These are phyloP conservation scores for Mycena metata DNA, from an alignment of 768 basidiomycete genomes.

Conservation along the genomic window DNA sequence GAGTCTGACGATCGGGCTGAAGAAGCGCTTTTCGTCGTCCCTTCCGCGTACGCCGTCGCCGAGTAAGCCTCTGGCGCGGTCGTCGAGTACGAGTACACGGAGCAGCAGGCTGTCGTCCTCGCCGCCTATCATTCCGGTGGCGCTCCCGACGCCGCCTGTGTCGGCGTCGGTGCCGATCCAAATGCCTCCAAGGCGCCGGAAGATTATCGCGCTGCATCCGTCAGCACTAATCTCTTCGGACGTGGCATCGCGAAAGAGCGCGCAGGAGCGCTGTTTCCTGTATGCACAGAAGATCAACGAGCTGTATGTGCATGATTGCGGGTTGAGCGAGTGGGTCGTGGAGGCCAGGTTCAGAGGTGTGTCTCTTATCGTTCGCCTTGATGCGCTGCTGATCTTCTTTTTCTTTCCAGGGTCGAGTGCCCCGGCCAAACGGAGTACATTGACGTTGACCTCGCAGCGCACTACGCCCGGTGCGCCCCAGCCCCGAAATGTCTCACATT, in stretches of 20 bases:
- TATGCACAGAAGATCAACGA: conserved; percentile 91
- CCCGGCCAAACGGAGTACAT: conserved; percentile 43
- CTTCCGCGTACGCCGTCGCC: conserved; percentile 78
- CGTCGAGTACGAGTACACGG: conserved; percentile 46
- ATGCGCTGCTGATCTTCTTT: conserved; percentile 40
- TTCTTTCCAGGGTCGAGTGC: conserved; percentile 47
- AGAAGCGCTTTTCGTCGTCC: conserved; percentile 67
- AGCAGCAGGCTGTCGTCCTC: conserved; percentile 29
- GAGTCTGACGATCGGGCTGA: conserved; percentile 61
- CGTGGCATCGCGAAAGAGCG: conserved; percentile 64
- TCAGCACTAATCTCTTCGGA: conserved; percentile 81
- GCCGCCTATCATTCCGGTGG: conserved; percentile 53
- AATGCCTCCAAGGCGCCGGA: conserved; percentile 41
- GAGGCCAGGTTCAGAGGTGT: conserved; percentile 70
- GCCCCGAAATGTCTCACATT: conserved; percentile 76
- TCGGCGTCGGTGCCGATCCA: conserved; percentile 51
- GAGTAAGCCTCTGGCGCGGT: conserved; percentile 52
- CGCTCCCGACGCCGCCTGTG: conserved; percentile 42
- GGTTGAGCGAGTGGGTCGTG: conserved; percentile 81
- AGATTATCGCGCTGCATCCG: conserved; percentile 60
- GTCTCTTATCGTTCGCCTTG: conserved; percentile 29
- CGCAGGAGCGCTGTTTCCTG: conserved; percentile 76
- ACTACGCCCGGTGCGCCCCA: conserved; percentile 57
- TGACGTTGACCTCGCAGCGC: conserved; percentile 55
- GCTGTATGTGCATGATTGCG: conserved; percentile 79